phyloP scores from a whole-genome alignment of 2,329 filamentous ascomycete genomes.

The Bipolaris cookei region DNA sequence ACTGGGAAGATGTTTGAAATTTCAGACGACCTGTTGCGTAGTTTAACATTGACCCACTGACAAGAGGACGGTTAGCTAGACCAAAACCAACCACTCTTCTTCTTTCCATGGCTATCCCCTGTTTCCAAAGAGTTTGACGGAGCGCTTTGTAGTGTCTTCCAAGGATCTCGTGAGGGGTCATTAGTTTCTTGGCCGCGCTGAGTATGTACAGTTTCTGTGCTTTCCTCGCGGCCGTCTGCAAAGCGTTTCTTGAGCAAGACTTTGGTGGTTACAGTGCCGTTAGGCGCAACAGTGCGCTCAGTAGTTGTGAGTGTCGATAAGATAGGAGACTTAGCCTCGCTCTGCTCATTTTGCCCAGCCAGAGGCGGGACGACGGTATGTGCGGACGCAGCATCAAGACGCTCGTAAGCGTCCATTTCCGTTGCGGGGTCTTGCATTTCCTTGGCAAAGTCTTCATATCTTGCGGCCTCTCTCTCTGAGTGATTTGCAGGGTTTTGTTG shows the following conservation, averaged over 20 bases:
- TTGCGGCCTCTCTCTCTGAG: background rate
- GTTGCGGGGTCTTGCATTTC: constrained; percentile 36
- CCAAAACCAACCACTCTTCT: constrained; percentile 44
- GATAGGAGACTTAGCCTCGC: constrained; percentile 44
- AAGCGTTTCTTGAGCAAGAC: constrained; percentile 64
- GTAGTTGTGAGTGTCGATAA: constrained; percentile 65
- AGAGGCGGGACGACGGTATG: background rate
- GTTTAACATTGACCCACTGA: background rate
- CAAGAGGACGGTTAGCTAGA: constrained; percentile 16
- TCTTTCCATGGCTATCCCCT: constrained; percentile 16
- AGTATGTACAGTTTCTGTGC: constrained; percentile 61
- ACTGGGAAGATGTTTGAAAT: background rate
- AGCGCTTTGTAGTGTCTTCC: constrained; percentile 21
- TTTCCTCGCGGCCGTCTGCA: constrained; percentile 66
- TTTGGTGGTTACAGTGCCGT: constrained; percentile 65
- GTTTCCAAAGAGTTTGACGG: constrained; percentile 11
- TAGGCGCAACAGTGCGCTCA: constrained; percentile 60
- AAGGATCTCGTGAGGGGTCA: constrained; percentile 13
- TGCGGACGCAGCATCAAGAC: constrained; percentile 36
- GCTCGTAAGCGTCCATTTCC: constrained; percentile 63
- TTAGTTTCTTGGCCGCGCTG: constrained; percentile 33
- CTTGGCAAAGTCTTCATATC: background rate
- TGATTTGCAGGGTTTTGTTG: constrained; percentile 3
- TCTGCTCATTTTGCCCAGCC: constrained; percentile 24
- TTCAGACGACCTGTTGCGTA: background rate